Conservation (phyloP, 2,329 filamentous ascomycete species). For the Leptosphaerulina australis region DNA sequence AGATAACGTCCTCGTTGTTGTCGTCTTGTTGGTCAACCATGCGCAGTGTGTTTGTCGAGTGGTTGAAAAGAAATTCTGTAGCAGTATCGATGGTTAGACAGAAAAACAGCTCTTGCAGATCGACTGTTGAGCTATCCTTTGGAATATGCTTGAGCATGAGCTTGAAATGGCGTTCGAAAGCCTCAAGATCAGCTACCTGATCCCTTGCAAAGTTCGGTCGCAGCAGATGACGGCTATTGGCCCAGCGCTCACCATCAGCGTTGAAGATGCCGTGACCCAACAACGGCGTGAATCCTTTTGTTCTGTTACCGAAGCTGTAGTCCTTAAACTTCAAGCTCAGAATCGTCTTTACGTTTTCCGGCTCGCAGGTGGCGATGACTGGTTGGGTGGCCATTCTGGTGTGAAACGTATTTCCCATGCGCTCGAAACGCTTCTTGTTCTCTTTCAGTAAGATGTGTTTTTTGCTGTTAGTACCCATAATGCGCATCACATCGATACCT, state of each 20-base stretch:
- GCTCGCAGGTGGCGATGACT: slow-evolving; percentile 53
- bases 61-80: slow-evolving; percentile 57
- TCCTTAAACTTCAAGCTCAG: slow-evolving; percentile 56
- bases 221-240: slow-evolving; percentile 54
- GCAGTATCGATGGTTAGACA: slow-evolving; percentile 58
- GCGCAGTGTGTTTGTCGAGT: slow-evolving; percentile 48
- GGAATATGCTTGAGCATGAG: slow-evolving; percentile 66
- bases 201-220: slow-evolving; percentile 60
- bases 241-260: slow-evolving; percentile 52
- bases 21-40: slow-evolving; percentile 36
- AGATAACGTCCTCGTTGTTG: slow-evolving; percentile 46
- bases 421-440: slow-evolving; percentile 32
- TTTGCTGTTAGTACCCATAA: slow-evolving; percentile 49
- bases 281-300: slow-evolving; percentile 47
- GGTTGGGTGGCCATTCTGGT: slow-evolving; percentile 38
- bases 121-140: slow-evolving; percentile 54
- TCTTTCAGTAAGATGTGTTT: slow-evolving; percentile 29
- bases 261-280: slow-evolving; percentile 57
- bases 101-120: slow-evolving; percentile 54
- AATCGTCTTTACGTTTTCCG: slow-evolving; percentile 56
- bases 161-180: slow-evolving; percentile 66
- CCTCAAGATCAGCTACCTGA: slow-evolving; percentile 60
- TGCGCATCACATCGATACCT: slow-evolving; percentile 57
- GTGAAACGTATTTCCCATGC: slow-evolving; percentile 51
- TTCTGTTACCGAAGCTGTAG: slow-evolving; percentile 50